phyloP scores from a whole-genome alignment of 2,329 filamentous ascomycete genomes.

The Xylaria hypoxylon region DNA sequence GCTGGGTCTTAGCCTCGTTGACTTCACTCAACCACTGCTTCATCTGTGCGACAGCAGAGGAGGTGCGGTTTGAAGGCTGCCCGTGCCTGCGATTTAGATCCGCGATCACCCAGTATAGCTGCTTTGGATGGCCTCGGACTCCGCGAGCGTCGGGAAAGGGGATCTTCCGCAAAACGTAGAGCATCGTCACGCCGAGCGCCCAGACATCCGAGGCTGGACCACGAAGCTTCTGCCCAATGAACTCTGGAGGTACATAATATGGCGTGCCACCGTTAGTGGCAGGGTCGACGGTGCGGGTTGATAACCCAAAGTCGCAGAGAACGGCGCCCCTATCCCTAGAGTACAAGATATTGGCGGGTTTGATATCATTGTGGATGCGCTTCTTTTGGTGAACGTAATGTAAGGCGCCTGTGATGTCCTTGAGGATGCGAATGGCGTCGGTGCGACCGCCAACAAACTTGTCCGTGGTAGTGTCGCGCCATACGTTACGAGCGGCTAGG shows the following conservation, averaged over 20 bases:
- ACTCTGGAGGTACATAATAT: slow-evolving; percentile 72
- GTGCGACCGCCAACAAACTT: slow-evolving; percentile 62
- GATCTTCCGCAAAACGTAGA: slow-evolving; percentile 68
- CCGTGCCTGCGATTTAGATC: slow-evolving; percentile 61
- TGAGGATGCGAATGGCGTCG: slow-evolving; percentile 65
- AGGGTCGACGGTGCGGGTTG: slow-evolving; percentile 60
- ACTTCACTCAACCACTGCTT: slow-evolving; percentile 67
- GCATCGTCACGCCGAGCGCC: slow-evolving; percentile 70
- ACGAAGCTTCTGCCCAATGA: slow-evolving; percentile 65
- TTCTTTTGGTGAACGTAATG: slow-evolving; percentile 66
- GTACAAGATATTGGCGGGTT: slow-evolving; percentile 71
- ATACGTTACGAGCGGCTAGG: slow-evolving; percentile 61
- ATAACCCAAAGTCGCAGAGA: slow-evolving; percentile 70
- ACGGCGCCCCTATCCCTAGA: slow-evolving; percentile 68
- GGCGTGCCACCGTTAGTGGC: slow-evolving; percentile 67
- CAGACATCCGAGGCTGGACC: slow-evolving; percentile 69
- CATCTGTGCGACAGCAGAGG: slow-evolving; percentile 64
- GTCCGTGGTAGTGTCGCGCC: slow-evolving; percentile 62
- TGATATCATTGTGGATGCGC: slow-evolving; percentile 72
- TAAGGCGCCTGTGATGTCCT: slow-evolving; percentile 65
- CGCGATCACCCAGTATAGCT: slow-evolving; percentile 69
- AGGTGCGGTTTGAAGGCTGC: slow-evolving; percentile 40
- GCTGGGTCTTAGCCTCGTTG: slow-evolving; percentile 58
- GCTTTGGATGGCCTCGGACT: slow-evolving; percentile 60
- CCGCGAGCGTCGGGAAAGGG: slow-evolving; percentile 65